Evolutionary conservation across 2,329 filamentous ascomycete genomes (phyloP).

Genomic region (Trichoderma hamatum): DNA sequence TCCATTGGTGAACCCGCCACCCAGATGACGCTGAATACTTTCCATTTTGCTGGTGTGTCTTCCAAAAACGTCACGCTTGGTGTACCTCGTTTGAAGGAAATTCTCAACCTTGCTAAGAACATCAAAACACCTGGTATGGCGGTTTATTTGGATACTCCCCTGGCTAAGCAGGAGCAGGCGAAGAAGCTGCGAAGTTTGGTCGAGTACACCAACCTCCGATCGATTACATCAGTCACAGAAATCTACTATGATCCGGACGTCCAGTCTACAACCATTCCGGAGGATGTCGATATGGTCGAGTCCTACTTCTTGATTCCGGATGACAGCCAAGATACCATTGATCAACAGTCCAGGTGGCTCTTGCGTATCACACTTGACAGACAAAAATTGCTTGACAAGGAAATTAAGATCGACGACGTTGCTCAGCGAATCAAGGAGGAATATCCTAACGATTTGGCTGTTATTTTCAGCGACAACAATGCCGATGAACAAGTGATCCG

Average conservation of each 20-base stretch:
- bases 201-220: slow-evolving; percentile 91
- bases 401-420: slow-evolving; percentile 87
- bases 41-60: slow-evolving; percentile 99
- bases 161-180: slow-evolving; percentile 74
- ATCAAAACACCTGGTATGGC: slow-evolving; percentile 99
- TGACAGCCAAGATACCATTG: slow-evolving; percentile 62
- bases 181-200: slow-evolving; percentile 86
- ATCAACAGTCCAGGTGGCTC: slow-evolving; percentile 90
- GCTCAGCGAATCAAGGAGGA: slow-evolving; percentile 86
- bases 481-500: slow-evolving; percentile 94
- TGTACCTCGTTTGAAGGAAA: slow-evolving; percentile 99
- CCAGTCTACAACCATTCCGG: slow-evolving; percentile 79
- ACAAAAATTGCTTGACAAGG: slow-evolving; percentile 94
- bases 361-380: slow-evolving; percentile 91
- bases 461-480: slow-evolving; percentile 98
- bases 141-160: slow-evolving; percentile 73
- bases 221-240: slow-evolving; percentile 88
- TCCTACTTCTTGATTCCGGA: slow-evolving; percentile 96
- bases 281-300: slow-evolving; percentile 91
- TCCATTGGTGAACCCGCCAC: slow-evolving; percentile 98
- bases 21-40: slow-evolving; percentile 99
- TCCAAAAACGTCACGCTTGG: slow-evolving; percentile 99
- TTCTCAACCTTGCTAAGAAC: slow-evolving; percentile 95
- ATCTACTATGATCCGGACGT: slow-evolving; percentile 97
- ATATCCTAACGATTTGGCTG: slow-evolving; percentile 80